phyloP scores from a whole-genome alignment of 139 green algal species.

The Microglena sp. region DNA sequence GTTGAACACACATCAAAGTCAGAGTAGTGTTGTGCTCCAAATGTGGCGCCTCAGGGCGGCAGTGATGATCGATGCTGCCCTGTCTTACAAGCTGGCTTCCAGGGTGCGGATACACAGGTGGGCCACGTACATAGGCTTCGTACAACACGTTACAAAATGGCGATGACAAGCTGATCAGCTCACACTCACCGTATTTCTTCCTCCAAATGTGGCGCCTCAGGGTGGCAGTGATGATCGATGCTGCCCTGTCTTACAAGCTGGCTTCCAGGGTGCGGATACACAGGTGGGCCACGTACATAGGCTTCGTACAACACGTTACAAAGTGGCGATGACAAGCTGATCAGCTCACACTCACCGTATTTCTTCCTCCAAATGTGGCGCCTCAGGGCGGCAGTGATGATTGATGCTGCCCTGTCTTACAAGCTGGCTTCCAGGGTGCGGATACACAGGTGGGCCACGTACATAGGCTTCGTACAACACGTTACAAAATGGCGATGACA shows the following conservation, averaged over 20 bases:
- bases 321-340: background rate
- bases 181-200: conserved; percentile 19
- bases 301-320: no score
- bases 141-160: no score
- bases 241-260: conserved; percentile 68
- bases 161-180: background rate
- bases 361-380: background rate
- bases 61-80: conserved; percentile 56
- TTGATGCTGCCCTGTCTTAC: background rate
- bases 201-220: conserved; percentile 41
- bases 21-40: no score
- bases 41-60: conserved; percentile 30
- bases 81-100: no score
- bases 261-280: no score
- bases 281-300: no score
- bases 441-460: no score
- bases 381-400: background rate
- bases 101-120: no score
- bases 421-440: background rate
- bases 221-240: conserved; percentile 41
- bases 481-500: background rate
- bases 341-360: background rate
- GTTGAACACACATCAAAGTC: no score
- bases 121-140: no score
- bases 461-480: background rate